Evolutionary conservation across 345 rosid species (phyloP), one percentile per base, ranked within the genome.

Genomic region (Rhodomyrtus tomentosa): DNA sequence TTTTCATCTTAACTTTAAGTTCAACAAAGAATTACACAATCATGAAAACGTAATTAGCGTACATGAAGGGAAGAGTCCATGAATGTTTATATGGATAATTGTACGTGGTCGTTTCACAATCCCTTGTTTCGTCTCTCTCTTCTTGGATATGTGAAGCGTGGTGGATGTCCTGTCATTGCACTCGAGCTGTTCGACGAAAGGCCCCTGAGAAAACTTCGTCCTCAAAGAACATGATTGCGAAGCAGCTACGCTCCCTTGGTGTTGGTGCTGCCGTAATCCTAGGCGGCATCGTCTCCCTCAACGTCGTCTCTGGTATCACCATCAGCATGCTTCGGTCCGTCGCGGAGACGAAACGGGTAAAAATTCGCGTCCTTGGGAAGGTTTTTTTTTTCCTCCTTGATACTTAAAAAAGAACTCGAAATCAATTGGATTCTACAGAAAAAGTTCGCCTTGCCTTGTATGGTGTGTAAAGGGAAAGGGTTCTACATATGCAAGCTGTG

Each of bases 401-500:
- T 83, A 27, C 55, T 58, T 40, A 81, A 81, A 29, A 82, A 24
- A 38, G 18, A 51, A 18, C 48, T 49, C 62, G 27, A 51, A 29
- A 25, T 85, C 54, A 6, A 32, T 68, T 25, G 15, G 51, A 32
- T 82, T 68, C 74, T 85, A 54, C 85, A 93, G 93, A 93, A 86
- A 87, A 95, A 86, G 84, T 36, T 48, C 50, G 93, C 95, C 7
- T 42, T 82, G 89, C 91, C 89, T 53, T 96, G 98, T 85, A 52
- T 84, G 79, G 87, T 58, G 42, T 96, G 98, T 88, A 92, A 91
- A 84, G 98, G 94, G 38, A 96, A 95, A 90, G 96, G 98, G 81
- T 96, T 92, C 89, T 96, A 92, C 85, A 87, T 91, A 81, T 96
- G 99, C 90, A 96, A 92, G 91, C 76, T 95, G 48, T 96, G 98